These are phyloP conservation scores for Cordyceps cateniannulata DNA, from an alignment of 2,329 filamentous ascomycete species.

Conservation along the genomic window DNA sequence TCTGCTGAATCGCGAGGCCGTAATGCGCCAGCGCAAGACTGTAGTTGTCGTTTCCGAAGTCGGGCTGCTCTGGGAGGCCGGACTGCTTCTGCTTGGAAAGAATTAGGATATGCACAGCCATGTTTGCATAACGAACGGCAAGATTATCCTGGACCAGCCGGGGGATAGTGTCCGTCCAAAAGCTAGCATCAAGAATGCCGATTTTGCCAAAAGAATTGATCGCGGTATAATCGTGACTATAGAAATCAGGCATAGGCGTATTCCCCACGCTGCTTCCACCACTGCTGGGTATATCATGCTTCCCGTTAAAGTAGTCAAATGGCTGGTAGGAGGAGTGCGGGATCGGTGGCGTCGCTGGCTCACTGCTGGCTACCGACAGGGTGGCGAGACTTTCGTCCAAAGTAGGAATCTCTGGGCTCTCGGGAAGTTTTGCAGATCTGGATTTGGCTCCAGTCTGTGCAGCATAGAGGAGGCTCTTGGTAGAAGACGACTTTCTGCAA, in stretches of 20 bases:
- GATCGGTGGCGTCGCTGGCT: conserved; percentile 5
- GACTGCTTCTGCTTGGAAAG: conserved; percentile 20
- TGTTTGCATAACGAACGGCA: conserved; percentile 30
- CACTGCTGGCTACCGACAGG: conserved; percentile 7
- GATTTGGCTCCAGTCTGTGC: not conserved
- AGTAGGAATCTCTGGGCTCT: not conserved
- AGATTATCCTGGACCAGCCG: conserved; percentile 26
- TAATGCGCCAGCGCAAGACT: conserved; percentile 27
- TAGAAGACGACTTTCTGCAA: not conserved
- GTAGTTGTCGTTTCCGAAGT: conserved; percentile 21
- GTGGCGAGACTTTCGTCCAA: not conserved
- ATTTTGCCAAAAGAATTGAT: not conserved
- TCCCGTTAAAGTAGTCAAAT: not conserved
- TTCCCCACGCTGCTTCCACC: not conserved
- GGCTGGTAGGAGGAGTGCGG: not conserved
- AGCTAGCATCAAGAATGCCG: conserved; percentile 24
- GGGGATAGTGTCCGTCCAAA: conserved; percentile 31
- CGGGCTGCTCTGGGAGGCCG: conserved; percentile 8
- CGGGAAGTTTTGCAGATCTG: not conserved
- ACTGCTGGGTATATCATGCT: not conserved
- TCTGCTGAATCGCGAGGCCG: conserved; percentile 25
- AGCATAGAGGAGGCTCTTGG: not conserved
- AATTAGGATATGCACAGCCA: conserved; percentile 30
- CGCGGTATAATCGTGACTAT: too few species aligned
- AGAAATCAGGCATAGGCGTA: not conserved